Evolutionary conservation across 805 yeast genomes (phyloP).

Genomic region (Candida oleophila): DNA sequence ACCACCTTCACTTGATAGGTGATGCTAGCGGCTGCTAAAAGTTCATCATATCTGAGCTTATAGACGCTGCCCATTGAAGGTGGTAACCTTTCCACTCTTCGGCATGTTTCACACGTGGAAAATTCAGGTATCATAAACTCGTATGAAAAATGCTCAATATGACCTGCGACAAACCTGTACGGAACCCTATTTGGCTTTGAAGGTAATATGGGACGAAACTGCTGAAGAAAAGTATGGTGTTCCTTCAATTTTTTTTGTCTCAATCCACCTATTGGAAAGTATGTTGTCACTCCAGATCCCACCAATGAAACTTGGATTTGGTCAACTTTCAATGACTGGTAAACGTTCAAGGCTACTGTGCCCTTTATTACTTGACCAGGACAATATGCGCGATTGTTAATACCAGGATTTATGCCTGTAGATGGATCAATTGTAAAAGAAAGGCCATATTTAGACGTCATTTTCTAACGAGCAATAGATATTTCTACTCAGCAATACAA

Average conservation of each 20-base stretch:
- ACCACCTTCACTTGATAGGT: constrained; percentile 4
- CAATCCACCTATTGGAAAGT: neutral
- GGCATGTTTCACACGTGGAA: constrained; percentile 4
- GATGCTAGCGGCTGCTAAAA: constrained; percentile 2
- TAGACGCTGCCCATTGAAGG: constrained; percentile 1
- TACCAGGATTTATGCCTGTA: constrained; percentile 3
- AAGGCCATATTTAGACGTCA: constrained; percentile 6
- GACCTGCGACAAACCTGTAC: neutral
- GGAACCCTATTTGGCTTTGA: neutral
- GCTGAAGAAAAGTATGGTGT: constrained; percentile 4
- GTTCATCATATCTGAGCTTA: neutral
- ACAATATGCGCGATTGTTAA: constrained; percentile 1
- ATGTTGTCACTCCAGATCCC: constrained; percentile 4
- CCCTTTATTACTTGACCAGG: constrained; percentile 7
- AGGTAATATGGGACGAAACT: neutral
- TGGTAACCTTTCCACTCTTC: neutral
- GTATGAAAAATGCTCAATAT: neutral
- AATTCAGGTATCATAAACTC: neutral
- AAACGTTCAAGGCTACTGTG: neutral
- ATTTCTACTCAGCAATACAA: no score
- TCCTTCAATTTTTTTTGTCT: constrained; percentile 3
- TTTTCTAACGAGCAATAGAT: no score
- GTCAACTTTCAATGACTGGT: neutral
- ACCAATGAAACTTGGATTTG: constrained; percentile 4
- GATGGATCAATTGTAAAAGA: constrained; percentile 3